phyloP scores from a whole-genome alignment of 768 basidiomycete genomes.

The Flagelloscypha sp. region DNA sequence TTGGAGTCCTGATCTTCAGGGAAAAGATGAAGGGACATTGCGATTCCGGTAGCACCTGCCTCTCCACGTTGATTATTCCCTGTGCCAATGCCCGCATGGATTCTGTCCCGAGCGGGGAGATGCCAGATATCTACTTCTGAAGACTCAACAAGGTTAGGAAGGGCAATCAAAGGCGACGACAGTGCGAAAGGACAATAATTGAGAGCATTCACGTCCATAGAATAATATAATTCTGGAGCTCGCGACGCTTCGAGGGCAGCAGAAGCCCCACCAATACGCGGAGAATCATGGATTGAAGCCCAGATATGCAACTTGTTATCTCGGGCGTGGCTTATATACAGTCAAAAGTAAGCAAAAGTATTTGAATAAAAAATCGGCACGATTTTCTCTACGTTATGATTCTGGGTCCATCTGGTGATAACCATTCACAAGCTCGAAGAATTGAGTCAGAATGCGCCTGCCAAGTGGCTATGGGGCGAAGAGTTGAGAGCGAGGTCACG shows the following conservation, averaged over 20 bases:
- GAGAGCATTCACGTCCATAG: conserved; percentile 85
- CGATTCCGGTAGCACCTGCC: no score
- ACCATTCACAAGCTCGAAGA: conserved; percentile 75
- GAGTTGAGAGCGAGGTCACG: conserved; percentile 64
- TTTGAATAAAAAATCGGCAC: background rate
- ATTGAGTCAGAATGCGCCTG: conserved; percentile 70
- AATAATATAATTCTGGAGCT: conserved; percentile 47
- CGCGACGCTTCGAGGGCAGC: conserved; percentile 44
- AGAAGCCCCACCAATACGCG: conserved; percentile 46
- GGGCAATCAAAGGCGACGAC: conserved; percentile 50
- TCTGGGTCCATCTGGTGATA: no score
- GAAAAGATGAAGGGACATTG: conserved; percentile 82
- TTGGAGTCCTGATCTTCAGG: conserved; percentile 14
- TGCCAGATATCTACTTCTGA: conserved; percentile 85
- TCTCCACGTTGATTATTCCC: conserved; percentile 20
- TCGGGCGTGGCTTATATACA: conserved; percentile 72
- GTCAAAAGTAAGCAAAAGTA: background rate
- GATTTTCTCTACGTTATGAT: conserved; percentile 63
- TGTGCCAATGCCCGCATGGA: conserved; percentile 84
- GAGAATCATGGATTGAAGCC: conserved; percentile 40
- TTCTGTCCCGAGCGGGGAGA: conserved; percentile 54
- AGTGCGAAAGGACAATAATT: conserved; percentile 92
- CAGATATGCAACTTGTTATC: conserved; percentile 84
- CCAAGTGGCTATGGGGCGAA: conserved; percentile 73
- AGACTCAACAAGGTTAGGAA: conserved; percentile 88